A percentile compares a stretch with the other conserved stretches of the same genome.
Evolutionary conservation across 176 grass and related monocot genomes (phyloP).

Genomic region (Oryza australiensis): DNA sequence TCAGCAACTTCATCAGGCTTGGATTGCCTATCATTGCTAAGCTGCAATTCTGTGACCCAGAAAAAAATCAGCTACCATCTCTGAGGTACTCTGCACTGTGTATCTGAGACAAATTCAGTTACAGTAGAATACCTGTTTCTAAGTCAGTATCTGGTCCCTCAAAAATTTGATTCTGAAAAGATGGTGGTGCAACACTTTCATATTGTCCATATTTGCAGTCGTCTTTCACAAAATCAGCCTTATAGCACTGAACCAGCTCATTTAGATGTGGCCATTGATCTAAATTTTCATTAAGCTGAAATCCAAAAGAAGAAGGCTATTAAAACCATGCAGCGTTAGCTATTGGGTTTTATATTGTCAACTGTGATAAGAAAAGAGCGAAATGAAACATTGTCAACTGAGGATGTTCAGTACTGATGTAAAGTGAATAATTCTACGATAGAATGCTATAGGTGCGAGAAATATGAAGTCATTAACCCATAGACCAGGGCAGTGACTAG

Average conservation of each 20-base stretch:
- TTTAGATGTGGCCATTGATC: constrained; percentile 98
- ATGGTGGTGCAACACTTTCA: constrained; percentile 54
- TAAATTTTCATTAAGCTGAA: constrained; percentile 92
- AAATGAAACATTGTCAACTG: background rate
- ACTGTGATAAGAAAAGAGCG: constrained; percentile 16
- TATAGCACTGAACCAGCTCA: constrained; percentile 93
- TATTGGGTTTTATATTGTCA: background rate
- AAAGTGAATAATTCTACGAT: background rate
- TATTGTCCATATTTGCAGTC: constrained; percentile 89
- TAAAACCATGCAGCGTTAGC: constrained; percentile 2
- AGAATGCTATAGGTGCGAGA: background rate
- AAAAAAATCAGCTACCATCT: no score
- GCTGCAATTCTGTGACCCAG: constrained; percentile 65
- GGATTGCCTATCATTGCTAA: constrained; percentile 75
- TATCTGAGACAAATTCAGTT: constrained; percentile 8
- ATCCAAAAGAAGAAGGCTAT: constrained; percentile 32
- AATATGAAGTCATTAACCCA: background rate
- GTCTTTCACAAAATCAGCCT: constrained; percentile 91
- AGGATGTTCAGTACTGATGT: background rate
- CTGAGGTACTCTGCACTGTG: background rate
- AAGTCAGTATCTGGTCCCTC: constrained; percentile 97
- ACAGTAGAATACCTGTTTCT: constrained; percentile 70
- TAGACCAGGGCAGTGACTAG: background rate
- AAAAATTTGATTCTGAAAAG: constrained; percentile 94
- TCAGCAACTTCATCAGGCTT: constrained; percentile 61